Percentiles rank a stretch among this genome's conserved stretches.
Evolutionary conservation across 2,329 filamentous ascomycete species (phyloP).

Genomic region (Pleomassaria siparia): DNA sequence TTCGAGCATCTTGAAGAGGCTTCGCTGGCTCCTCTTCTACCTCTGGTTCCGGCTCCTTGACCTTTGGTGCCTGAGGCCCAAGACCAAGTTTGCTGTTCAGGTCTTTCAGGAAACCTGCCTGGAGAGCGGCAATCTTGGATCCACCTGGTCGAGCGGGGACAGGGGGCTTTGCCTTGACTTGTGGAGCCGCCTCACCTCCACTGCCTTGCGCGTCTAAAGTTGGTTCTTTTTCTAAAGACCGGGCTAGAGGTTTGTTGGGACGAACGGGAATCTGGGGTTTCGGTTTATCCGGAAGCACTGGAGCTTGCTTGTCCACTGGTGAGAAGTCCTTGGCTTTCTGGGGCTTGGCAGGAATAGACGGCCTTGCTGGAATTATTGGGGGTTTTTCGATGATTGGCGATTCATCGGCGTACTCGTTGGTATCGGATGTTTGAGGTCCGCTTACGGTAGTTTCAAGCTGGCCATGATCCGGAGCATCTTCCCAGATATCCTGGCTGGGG

Average conservation of each 20-base stretch:
- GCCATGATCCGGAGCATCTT: slow-evolving; percentile 84
- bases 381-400: slow-evolving; percentile 33
- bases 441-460: slow-evolving; percentile 74
- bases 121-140: slow-evolving; percentile 86
- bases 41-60: slow-evolving; percentile 66
- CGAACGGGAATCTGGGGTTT: slow-evolving; percentile 66
- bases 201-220: slow-evolving; percentile 23
- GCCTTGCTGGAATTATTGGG: slow-evolving; percentile 30
- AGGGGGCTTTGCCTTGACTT: slow-evolving; percentile 75
- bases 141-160: slow-evolving; percentile 77
- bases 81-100: slow-evolving; percentile 85
- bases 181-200: slow-evolving; percentile 41
- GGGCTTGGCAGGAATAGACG: slow-evolving; percentile 38
- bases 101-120: slow-evolving; percentile 90
- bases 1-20: slow-evolving; percentile 85
- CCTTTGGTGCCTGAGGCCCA: slow-evolving; percentile 79
- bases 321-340: slow-evolving; percentile 42
- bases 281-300: slow-evolving; percentile 58
- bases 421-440: slow-evolving; percentile 54
- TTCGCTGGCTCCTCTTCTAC: slow-evolving; percentile 66
- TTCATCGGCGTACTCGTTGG: slow-evolving; percentile 41
- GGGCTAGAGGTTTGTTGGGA: slow-evolving; percentile 55
- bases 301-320: slow-evolving; percentile 54
- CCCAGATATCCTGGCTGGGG: slow-evolving; percentile 91
- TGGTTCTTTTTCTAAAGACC: slow-evolving; percentile 43